Percentiles rank a stretch among this genome's conserved stretches.
Evolutionary conservation across 2,329 filamentous ascomycete species (phyloP).

Genomic region (Coleophoma eucalyptorum): DNA sequence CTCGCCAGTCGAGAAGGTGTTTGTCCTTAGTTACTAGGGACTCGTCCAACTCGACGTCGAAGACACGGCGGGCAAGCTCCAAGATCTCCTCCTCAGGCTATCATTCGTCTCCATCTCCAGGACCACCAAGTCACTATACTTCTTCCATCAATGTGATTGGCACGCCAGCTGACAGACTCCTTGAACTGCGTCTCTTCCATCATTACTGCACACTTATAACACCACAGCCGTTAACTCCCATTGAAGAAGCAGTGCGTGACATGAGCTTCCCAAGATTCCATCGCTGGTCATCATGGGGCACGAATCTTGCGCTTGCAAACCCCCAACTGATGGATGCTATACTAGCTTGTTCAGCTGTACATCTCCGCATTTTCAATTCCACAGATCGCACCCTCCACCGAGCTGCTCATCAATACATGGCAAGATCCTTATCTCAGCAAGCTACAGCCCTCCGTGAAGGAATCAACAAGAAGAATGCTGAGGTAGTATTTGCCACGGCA

Average conservation of each 20-base stretch:
- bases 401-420: slow-evolving; percentile 59
- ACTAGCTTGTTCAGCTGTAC: slow-evolving; percentile 57
- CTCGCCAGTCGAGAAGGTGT: not conserved
- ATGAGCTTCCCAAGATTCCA: slow-evolving; percentile 15
- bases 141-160: slow-evolving; percentile 1
- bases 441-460: slow-evolving; percentile 49
- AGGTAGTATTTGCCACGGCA: slow-evolving; percentile 56
- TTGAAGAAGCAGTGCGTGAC: too few species aligned
- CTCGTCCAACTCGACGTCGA: not conserved
- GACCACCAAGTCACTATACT: not conserved
- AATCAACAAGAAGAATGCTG: slow-evolving; percentile 53
- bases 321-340: slow-evolving; percentile 57
- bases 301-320: slow-evolving; percentile 53
- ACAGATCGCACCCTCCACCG: slow-evolving; percentile 51
- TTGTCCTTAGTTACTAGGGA: not conserved
- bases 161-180: slow-evolving; percentile 16
- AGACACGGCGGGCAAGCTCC: not conserved
- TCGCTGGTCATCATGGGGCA: slow-evolving; percentile 51
- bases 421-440: slow-evolving; percentile 55
- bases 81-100: not conserved
- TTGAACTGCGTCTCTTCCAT: slow-evolving; percentile 59
- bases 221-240: too few species aligned
- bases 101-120: not conserved
- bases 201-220: slow-evolving; percentile 52
- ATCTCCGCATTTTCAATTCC: slow-evolving; percentile 50